phyloP scores from a whole-genome alignment of 257 asterid species.

The Gardenia jasminoides region DNA sequence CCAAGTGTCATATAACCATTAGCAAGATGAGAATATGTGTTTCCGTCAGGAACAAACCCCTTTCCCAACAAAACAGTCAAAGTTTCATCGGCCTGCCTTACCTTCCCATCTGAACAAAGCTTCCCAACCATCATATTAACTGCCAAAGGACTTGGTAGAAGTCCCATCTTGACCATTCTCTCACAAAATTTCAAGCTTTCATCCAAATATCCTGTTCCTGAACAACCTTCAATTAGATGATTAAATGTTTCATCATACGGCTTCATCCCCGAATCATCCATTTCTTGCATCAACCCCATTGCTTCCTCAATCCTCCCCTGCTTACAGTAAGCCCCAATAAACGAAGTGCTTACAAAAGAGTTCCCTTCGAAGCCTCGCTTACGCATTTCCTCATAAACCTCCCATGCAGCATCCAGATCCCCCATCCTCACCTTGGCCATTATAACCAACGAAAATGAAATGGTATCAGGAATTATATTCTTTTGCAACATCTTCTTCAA shows the following conservation, averaged over 20 bases:
- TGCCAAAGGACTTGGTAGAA: slow-evolving; percentile 48
- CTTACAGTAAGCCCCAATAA: slow-evolving; percentile 51
- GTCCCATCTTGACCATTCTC: slow-evolving; percentile 44
- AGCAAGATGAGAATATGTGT: slow-evolving; percentile 50
- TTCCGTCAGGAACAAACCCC: slow-evolving; percentile 55
- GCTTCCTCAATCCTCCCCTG: slow-evolving; percentile 57
- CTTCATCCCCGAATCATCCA: slow-evolving; percentile 48
- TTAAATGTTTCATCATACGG: slow-evolving; percentile 56
- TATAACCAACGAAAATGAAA: slow-evolving; percentile 58
- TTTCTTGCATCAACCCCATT: slow-evolving; percentile 41
- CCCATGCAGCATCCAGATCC: slow-evolving; percentile 52
- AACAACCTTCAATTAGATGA: slow-evolving; percentile 54
- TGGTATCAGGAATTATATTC: slow-evolving; percentile 54
- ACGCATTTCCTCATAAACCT: slow-evolving; percentile 57
- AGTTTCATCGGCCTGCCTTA: slow-evolving; percentile 55
- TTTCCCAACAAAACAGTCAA: slow-evolving; percentile 57
- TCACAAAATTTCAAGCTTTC: slow-evolving; percentile 54
- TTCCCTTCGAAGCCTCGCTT: slow-evolving; percentile 72
- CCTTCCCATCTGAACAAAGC: slow-evolving; percentile 51
- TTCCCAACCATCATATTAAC: slow-evolving; percentile 47
- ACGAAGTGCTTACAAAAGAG: slow-evolving; percentile 52
- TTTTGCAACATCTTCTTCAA: slow-evolving; percentile 66
- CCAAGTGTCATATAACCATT: slow-evolving; percentile 56
- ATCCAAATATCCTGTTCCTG: slow-evolving; percentile 46
- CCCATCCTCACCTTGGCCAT: slow-evolving; percentile 71